These are phyloP conservation scores for Dryas drummondii DNA, from an alignment of 306 rosid genomes.

Conservation along the genomic window DNA sequence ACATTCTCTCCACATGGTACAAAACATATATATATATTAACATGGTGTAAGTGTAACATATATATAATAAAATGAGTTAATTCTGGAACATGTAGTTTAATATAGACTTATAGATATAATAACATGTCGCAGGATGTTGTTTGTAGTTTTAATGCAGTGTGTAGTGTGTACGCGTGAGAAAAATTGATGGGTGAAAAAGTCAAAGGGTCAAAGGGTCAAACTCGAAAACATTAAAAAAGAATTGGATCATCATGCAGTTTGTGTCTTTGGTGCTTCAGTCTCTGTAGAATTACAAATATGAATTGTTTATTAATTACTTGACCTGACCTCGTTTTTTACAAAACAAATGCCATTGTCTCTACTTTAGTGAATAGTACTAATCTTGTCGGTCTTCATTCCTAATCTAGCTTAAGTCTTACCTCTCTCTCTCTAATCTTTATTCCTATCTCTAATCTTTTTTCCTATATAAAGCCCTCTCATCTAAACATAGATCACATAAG, in stretches of 20 bases:
- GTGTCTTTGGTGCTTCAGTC: not conserved
- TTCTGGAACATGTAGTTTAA: no score
- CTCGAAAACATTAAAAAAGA: not conserved
- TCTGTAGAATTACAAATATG: not conserved
- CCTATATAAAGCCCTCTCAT: not conserved
- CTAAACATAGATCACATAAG: not conserved
- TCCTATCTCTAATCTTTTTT: not conserved
- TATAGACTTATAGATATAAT: no score
- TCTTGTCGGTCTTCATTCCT: no score
- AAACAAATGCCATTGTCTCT: not conserved
- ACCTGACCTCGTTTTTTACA: not conserved
- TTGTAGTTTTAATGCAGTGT: not conserved
- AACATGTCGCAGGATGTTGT: not conserved
- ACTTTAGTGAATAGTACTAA: no score
- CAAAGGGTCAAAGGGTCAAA: constrained; percentile 21
- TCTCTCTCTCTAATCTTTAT: not conserved
- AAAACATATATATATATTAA: not conserved
- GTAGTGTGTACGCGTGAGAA: constrained; percentile 6
- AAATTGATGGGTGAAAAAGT: not conserved
- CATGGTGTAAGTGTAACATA: no score
- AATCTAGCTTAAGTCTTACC: not conserved
- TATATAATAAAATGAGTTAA: no score
- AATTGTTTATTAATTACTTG: not conserved
- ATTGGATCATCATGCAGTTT: not conserved
- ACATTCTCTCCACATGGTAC: not conserved